Evolutionary conservation across 2,329 filamentous ascomycete genomes (phyloP).

Genomic region (Phoma sp.): DNA sequence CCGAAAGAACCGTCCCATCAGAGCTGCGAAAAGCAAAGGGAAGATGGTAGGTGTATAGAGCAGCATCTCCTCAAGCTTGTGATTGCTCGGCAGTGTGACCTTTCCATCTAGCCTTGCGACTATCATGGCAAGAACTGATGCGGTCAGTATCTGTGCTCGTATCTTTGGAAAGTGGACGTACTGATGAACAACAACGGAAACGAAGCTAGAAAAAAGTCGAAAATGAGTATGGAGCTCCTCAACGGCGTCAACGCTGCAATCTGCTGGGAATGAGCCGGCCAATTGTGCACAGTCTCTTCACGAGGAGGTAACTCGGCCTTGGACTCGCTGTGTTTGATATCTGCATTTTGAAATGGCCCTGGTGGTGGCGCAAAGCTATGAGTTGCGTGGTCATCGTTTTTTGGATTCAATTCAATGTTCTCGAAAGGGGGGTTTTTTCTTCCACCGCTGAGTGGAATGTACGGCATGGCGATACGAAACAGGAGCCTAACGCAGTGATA

Average conservation of each 20-base stretch:
- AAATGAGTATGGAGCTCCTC: slow-evolving; percentile 26
- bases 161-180: too few species aligned
- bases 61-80: slow-evolving; percentile 24
- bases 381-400: background rate
- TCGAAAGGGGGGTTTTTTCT: background rate
- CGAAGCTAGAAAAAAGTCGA: slow-evolving; percentile 35
- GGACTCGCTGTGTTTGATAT: slow-evolving; percentile 6
- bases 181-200: slow-evolving; percentile 38
- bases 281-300: slow-evolving; percentile 3
- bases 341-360: slow-evolving; percentile 3
- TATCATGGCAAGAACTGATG: slow-evolving; percentile 32
- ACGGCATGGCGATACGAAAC: slow-evolving; percentile 2
- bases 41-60: slow-evolving; percentile 40
- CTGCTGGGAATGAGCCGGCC: slow-evolving; percentile 27
- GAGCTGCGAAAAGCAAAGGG: slow-evolving; percentile 39
- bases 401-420: slow-evolving; percentile 4
- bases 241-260: slow-evolving; percentile 30
- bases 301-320: slow-evolving; percentile 5
- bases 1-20: slow-evolving; percentile 40
- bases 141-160: slow-evolving; percentile 21
- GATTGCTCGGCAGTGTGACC: slow-evolving; percentile 23
- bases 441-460: background rate
- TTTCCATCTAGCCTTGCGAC: slow-evolving; percentile 32
- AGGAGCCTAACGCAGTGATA: too few species aligned
- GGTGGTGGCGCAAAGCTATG: slow-evolving; percentile 9